Percentiles rank a stretch among this genome's conserved stretches.
phyloP scores from a whole-genome alignment of 2,329 filamentous ascomycete genomes.

The Aspergillus flavus region DNA sequence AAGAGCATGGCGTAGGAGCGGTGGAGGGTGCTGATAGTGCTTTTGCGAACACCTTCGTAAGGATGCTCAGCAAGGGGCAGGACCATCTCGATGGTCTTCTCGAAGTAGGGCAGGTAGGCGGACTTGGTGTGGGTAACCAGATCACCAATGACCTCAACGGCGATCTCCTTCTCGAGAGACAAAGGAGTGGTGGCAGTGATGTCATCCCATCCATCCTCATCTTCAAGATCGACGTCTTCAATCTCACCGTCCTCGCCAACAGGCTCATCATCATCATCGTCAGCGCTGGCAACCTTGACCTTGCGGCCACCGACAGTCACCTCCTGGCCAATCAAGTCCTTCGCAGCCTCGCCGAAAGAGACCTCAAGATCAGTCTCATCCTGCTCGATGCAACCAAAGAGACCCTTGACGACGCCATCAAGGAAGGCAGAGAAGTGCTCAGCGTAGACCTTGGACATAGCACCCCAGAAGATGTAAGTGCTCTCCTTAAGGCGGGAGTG shows the following conservation, averaged over 20 bases:
- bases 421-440: constrained; percentile 58
- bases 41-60: constrained; percentile 93
- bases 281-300: constrained; percentile 72
- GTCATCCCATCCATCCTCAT: constrained; percentile 83
- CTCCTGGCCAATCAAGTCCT: constrained; percentile 73
- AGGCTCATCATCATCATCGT: constrained; percentile 57
- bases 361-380: constrained; percentile 82
- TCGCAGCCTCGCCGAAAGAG: constrained; percentile 72
- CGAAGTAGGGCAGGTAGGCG: constrained; percentile 79
- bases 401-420: constrained; percentile 51
- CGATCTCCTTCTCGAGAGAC: constrained; percentile 95
- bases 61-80: constrained; percentile 81
- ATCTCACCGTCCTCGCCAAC: constrained; percentile 59
- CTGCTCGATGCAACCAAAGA: constrained; percentile 84
- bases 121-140: constrained; percentile 84
- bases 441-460: constrained; percentile 89
- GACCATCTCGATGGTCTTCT: constrained; percentile 82
- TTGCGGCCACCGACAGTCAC: constrained; percentile 81
- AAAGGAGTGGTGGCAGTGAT: constrained; percentile 83
- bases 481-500: constrained; percentile 92
- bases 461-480: constrained; percentile 95
- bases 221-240: constrained; percentile 69
- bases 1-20: constrained; percentile 90
- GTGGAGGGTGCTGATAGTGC: constrained; percentile 88
- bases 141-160: constrained; percentile 91